Evolutionary conservation across 345 rosid genomes (phyloP).

Genomic region (Eutrema japonicum): DNA sequence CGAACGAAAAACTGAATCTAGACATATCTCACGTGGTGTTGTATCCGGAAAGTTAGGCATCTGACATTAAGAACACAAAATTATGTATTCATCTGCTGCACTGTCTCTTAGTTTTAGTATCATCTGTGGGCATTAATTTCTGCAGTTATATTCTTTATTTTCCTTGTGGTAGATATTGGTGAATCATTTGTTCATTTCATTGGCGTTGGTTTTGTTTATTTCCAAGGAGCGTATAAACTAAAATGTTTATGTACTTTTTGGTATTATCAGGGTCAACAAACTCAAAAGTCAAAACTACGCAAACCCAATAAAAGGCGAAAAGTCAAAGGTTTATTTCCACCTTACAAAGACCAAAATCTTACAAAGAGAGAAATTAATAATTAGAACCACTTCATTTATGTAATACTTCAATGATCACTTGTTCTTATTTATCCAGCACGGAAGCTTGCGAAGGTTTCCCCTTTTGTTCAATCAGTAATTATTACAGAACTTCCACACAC

Average conservation of each 20-base stretch:
- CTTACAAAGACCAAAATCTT: neutral
- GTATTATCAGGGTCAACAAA: constrained; percentile 20
- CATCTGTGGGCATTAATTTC: constrained; percentile 27
- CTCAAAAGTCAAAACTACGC: constrained; percentile 20
- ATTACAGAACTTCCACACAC: neutral
- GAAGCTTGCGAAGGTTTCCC: constrained; percentile 24
- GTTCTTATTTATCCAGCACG: constrained; percentile 33
- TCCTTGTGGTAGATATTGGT: constrained; percentile 19
- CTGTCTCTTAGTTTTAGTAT: constrained; percentile 16
- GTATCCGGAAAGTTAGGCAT: constrained; percentile 40
- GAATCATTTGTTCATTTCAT: constrained; percentile 30
- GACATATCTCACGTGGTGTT: constrained; percentile 42
- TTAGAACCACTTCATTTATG: constrained; percentile 19
- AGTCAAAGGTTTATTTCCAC: constrained; percentile 14
- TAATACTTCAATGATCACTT: constrained; percentile 32
- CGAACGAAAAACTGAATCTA: constrained; percentile 29
- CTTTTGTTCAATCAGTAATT: constrained; percentile 18
- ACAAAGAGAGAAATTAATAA: too few species aligned
- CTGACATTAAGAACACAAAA: constrained; percentile 34
- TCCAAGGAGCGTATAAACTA: constrained; percentile 11
- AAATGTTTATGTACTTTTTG: constrained; percentile 8
- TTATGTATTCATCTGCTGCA: constrained; percentile 30
- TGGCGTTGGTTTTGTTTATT: constrained; percentile 10
- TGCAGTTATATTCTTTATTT: constrained; percentile 21
- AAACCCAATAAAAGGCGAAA: neutral